Percentiles rank a stretch among this genome's conserved stretches.
Evolutionary conservation across 2,329 filamentous ascomycete genomes (phyloP).

Genomic region (Fusarium duplospermum): DNA sequence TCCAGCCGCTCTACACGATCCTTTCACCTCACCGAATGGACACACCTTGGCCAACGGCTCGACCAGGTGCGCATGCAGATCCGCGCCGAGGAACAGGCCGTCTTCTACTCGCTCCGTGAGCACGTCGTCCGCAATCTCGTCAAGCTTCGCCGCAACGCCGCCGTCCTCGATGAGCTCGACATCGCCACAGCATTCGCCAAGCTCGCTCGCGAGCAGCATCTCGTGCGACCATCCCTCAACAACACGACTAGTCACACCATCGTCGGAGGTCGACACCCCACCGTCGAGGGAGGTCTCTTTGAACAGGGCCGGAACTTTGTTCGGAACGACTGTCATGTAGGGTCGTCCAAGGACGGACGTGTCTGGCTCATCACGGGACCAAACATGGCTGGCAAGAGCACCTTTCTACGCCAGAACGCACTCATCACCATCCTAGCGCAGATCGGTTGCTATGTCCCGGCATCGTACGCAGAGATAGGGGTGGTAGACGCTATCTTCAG

Average conservation of each 20-base stretch:
- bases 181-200: slow-evolving; percentile 87
- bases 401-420: slow-evolving; percentile 94
- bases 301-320: slow-evolving; percentile 86
- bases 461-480: slow-evolving; percentile 85
- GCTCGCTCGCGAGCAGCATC: slow-evolving; percentile 78
- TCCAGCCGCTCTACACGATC: slow-evolving; percentile 87
- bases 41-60: slow-evolving; percentile 79
- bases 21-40: slow-evolving; percentile 89
- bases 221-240: slow-evolving; percentile 80
- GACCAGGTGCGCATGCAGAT: slow-evolving; percentile 84
- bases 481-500: slow-evolving; percentile 97
- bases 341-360: slow-evolving; percentile 72
- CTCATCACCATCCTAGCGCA: slow-evolving; percentile 94
- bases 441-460: slow-evolving; percentile 91
- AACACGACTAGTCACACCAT: slow-evolving; percentile 76
- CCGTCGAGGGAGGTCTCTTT: slow-evolving; percentile 85
- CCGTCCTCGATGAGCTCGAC: slow-evolving; percentile 93
- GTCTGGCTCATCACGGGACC: slow-evolving; percentile 80
- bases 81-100: slow-evolving; percentile 82
- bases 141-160: slow-evolving; percentile 87
- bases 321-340: slow-evolving; percentile 86
- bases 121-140: slow-evolving; percentile 85
- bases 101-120: slow-evolving; percentile 80
- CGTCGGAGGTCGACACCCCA: slow-evolving; percentile 88
- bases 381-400: slow-evolving; percentile 99